Percentiles rank a stretch among this genome's conserved stretches.
These are phyloP conservation scores for Rheum nobile DNA, from an alignment of 148 eudicot genomes.

Conservation along the genomic window DNA sequence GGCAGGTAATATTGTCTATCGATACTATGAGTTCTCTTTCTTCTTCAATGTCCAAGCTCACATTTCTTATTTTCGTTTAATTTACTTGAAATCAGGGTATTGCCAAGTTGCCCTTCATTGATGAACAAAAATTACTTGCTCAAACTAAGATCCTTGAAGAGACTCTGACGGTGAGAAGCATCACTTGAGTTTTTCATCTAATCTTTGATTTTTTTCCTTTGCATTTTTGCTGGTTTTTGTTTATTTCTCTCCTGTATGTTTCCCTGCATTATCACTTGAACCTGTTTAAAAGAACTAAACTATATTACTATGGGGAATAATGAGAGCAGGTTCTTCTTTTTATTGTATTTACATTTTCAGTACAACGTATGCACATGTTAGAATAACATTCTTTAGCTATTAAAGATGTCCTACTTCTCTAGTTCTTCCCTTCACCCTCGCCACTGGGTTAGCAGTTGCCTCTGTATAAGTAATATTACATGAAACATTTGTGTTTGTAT, in stretches of 20 bases:
- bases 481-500: too few relatives aligned
- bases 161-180: constrained; percentile 56
- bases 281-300: not conserved
- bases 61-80: not conserved
- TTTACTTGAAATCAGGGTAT: constrained; percentile 43
- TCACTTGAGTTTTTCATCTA: constrained; percentile 11
- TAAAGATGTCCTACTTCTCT: not conserved
- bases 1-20: constrained; percentile 55
- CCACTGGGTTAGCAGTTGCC: too few relatives aligned
- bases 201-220: constrained; percentile 1
- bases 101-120: constrained; percentile 90
- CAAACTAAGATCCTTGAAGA: constrained; percentile 80
- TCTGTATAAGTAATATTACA: too few relatives aligned
- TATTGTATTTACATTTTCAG: too few relatives aligned
- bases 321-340: too few relatives aligned
- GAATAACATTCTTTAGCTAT: not conserved
- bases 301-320: too few relatives aligned
- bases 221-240: not conserved
- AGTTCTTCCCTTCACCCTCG: too few relatives aligned
- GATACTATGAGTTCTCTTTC: not conserved
- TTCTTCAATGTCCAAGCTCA: not conserved
- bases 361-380: not conserved
- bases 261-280: not conserved
- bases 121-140: constrained; percentile 70
- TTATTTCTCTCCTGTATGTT: not conserved